A percentile compares a stretch with the other conserved stretches of the same genome.
Evolutionary conservation across 2,329 filamentous ascomycete species (phyloP).

Genomic region (Alternaria sp.): DNA sequence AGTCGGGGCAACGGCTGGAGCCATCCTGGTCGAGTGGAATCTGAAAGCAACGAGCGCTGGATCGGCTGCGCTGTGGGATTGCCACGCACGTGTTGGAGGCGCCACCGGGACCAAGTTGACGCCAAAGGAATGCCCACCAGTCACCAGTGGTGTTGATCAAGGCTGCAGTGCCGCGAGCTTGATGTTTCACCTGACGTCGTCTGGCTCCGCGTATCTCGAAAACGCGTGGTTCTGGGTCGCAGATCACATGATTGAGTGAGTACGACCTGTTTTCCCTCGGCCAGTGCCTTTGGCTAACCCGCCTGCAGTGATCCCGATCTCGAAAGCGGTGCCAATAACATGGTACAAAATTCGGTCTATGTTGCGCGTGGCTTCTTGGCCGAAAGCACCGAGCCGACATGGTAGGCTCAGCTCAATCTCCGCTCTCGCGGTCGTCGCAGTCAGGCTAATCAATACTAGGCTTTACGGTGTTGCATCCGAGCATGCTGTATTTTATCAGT

Average conservation of each 20-base stretch:
- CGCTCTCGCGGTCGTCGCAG: background rate
- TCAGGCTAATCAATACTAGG: background rate
- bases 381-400: conserved; percentile 58
- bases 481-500: conserved; percentile 71
- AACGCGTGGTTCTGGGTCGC: background rate
- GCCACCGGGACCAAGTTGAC: conserved; percentile 76
- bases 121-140: conserved; percentile 71
- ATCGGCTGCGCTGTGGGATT: background rate
- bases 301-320: conserved; percentile 20
- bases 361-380: conserved; percentile 75
- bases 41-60: background rate
- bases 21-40: background rate
- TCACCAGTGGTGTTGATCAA: conserved; percentile 60
- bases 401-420: conserved; percentile 13
- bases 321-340: conserved; percentile 57
- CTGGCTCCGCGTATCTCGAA: background rate
- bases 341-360: conserved; percentile 63
- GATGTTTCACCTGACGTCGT: background rate
- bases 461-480: conserved; percentile 59
- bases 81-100: conserved; percentile 63
- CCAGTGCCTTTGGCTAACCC: background rate
- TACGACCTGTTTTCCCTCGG: background rate
- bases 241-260: background rate
- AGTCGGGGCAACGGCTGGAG: background rate
- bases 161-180: conserved; percentile 67